Conservation (phyloP, 805 yeast genomes). For the Wilhelminamyces savonicus region DNA sequence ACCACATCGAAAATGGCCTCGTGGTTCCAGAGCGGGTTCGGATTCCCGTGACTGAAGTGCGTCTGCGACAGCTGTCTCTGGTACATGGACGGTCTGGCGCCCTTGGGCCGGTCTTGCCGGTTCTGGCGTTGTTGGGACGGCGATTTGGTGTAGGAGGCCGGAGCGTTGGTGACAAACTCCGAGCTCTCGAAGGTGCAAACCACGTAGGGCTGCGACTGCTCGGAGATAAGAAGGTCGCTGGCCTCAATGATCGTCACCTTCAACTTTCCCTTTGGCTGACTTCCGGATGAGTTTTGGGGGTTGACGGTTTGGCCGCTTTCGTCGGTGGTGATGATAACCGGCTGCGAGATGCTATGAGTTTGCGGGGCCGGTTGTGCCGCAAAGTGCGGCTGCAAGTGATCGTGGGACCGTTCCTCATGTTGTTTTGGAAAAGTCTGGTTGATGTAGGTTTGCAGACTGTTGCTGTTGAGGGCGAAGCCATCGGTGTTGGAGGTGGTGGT, state of each 20-base stretch:
- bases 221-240: constrained; percentile 51
- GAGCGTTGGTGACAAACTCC: constrained; percentile 82
- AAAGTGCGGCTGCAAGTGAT: too few species aligned
- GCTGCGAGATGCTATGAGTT: constrained; percentile 4
- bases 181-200: constrained; percentile 90
- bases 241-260: constrained; percentile 81
- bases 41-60: constrained; percentile 21
- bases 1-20: constrained; percentile 90
- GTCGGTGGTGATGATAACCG: constrained; percentile 34
- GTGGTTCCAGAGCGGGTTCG: constrained; percentile 82
- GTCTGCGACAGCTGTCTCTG: constrained; percentile 34
- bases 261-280: constrained; percentile 72
- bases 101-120: too few species aligned
- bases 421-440: constrained; percentile 15
- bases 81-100: constrained; percentile 24
- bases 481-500: constrained; percentile 38
- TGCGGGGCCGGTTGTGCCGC: background rate
- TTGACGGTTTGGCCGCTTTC: constrained; percentile 30
- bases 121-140: constrained; percentile 10
- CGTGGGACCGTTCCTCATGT: constrained; percentile 7
- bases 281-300: constrained; percentile 17
- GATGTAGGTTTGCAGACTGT: constrained; percentile 16
- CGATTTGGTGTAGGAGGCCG: constrained; percentile 41
- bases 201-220: constrained; percentile 71
- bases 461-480: constrained; percentile 7